These are phyloP conservation scores for Myxozyma vanderwaltii DNA, from an alignment of 805 yeast species.

Conservation along the genomic window DNA sequence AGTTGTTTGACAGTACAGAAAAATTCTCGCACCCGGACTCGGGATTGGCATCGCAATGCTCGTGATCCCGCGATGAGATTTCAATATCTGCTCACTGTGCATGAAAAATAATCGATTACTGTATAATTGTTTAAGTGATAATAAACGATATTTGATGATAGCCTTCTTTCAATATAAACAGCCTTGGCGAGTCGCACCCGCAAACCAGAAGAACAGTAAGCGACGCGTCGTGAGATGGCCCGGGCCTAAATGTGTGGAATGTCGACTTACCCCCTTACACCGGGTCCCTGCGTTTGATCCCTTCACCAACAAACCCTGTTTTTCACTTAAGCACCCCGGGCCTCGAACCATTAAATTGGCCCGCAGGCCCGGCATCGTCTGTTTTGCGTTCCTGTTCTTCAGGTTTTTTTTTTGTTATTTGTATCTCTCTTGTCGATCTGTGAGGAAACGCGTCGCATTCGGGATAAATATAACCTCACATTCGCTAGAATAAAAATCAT, in stretches of 20 bases:
- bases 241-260: neutral
- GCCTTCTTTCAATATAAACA: too few species aligned
- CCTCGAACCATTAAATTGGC: neutral
- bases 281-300: conserved; percentile 6
- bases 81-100: too few species aligned
- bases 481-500: neutral
- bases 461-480: neutral
- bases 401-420: neutral
- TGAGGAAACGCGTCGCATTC: neutral
- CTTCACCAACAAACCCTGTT: neutral
- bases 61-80: too few species aligned
- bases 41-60: too few species aligned
- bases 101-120: too few species aligned
- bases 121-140: too few species aligned
- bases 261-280: conserved; percentile 7
- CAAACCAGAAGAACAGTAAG: neutral
- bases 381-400: neutral
- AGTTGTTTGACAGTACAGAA: too few species aligned
- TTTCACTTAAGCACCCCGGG: neutral
- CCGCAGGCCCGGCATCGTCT: neutral
- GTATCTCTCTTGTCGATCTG: neutral
- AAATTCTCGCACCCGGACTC: too few species aligned
- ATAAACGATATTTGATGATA: too few species aligned
- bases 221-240: conserved; percentile 2
- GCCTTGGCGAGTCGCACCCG: neutral